Percentiles rank a stretch among this genome's conserved stretches.
Evolutionary conservation across 1,139 yeast genomes (phyloP).

Genomic region (Magnusiomyces suaveolens): DNA sequence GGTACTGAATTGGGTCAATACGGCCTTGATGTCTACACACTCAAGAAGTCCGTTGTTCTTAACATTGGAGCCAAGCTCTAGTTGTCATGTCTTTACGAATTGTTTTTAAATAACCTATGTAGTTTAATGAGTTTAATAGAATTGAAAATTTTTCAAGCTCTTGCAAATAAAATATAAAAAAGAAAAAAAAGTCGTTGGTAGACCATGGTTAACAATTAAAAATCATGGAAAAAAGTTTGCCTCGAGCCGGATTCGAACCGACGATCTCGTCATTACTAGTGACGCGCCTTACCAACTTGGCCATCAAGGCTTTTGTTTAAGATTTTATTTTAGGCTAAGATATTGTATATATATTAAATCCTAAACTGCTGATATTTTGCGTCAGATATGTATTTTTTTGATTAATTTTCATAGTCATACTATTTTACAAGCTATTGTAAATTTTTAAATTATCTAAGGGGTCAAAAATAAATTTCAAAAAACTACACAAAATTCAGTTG

Average conservation of each 20-base stretch:
- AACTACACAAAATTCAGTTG: too few species aligned
- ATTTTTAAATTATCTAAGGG: too few species aligned
- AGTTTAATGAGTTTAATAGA: background rate
- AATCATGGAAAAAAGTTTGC: too few species aligned
- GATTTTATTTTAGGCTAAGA: background rate
- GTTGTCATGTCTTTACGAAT: background rate
- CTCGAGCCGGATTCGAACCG: background rate
- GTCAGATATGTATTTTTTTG: too few species aligned
- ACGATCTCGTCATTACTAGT: background rate
- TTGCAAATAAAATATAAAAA: too few species aligned
- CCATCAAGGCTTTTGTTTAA: background rate
- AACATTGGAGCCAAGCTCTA: conserved; percentile 23
- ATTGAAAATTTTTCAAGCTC: too few species aligned
- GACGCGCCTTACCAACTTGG: background rate
- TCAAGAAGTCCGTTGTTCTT: conserved; percentile 69
- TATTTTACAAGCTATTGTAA: too few species aligned
- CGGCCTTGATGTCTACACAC: conserved; percentile 68
- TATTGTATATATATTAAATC: too few species aligned
- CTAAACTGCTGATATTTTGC: too few species aligned
- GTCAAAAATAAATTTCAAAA: too few species aligned
- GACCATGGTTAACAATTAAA: background rate
- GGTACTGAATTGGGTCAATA: conserved; percentile 84
- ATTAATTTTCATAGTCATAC: too few species aligned
- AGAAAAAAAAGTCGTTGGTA: background rate
- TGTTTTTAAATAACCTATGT: background rate